Base-by-base conservation (phyloP, 805 yeast genomes). In the Metschnikowia bowlesiae region DNA sequence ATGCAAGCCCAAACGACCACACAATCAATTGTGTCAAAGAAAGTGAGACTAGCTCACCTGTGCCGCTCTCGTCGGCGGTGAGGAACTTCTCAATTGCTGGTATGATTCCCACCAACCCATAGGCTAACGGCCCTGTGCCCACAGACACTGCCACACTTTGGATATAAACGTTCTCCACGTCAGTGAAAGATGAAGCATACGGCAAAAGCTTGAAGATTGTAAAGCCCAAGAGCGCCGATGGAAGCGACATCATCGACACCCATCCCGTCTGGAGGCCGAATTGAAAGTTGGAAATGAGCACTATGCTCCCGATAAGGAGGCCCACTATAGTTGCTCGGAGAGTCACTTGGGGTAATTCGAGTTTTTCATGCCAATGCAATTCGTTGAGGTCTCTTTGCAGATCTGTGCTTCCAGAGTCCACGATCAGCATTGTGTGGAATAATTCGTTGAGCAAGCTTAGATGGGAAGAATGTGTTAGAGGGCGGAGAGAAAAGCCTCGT, bases 211-310 rank as follows among this genome's bases (percentile, higher is more conserved):
- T 88, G 73, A 91, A 92, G 16, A 87, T 71, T 0, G 97, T 86
- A 65, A 83, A 91, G 0, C 96, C 97, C 28, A 92, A 68, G 47
- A 92, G 68, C 0, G 98, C 97, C 4, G 96, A 85, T 0, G 99
- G 98, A 48, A 92, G 73, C 22, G 96, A 87, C 99, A 92, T 94
- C 99, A 92, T 92, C 9, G 97, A 89, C 6, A 94, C 97, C 99
- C 99, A 92, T 1, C 99, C 99, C 0, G 97, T 92, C 64, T 92
- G 99, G 18, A 92, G 73, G 1, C 98, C 99, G 65, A 92, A 92
- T 64, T 92, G 98, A 70, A 94, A 94, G 67, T 92, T 92, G 4
- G 97, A 89, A 14, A 90, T 73, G 28, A 94, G 73, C 32, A 94
- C 91, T 29, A 92, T 69, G 0, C 97, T 81, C 0, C 99, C 99